Conservation (phyloP, 208 protist species). For the Acanthamoeba sp. region DNA sequence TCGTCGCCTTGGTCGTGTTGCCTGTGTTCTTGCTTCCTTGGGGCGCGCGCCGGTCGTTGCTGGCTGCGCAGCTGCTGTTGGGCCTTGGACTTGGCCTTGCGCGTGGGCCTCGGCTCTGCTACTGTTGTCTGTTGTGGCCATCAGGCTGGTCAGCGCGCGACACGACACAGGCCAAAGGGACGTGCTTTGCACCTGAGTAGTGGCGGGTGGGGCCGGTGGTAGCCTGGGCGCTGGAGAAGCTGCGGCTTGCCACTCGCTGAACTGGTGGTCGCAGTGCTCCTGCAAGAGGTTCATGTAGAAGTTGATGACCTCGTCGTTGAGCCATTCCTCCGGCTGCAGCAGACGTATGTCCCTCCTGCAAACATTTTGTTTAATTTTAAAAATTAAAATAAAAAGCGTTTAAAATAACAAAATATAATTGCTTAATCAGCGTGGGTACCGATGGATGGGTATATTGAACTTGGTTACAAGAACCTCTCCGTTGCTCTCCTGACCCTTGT, state of each 20-base stretch:
- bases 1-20: neutral
- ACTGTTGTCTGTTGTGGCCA: neutral
- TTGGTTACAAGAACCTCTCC: neutral
- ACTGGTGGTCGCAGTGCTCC: neutral
- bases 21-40: neutral
- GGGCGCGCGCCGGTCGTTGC: neutral
- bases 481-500: neutral
- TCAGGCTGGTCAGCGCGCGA: neutral
- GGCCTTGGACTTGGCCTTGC: too few relatives aligned
- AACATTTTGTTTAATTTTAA: neutral
- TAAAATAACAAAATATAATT: neutral
- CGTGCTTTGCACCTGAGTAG: too few relatives aligned
- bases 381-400: neutral
- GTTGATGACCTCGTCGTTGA: conserved; percentile 87
- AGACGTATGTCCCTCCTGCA: neutral
- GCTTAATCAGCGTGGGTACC: neutral
- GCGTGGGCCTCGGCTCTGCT: neutral
- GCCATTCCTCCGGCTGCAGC: conserved; percentile 72
- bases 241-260: neutral
- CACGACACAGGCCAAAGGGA: too few relatives aligned
- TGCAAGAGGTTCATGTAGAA: conserved; percentile 81
- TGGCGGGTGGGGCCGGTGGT: too few relatives aligned
- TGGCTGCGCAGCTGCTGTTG: too few relatives aligned
- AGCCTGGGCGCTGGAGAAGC: neutral
- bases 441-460: neutral